Percentiles rank a stretch among this genome's conserved stretches.
Conservation (phyloP, 495 filamentous ascomycete species). For the Physcia stellaris region DNA sequence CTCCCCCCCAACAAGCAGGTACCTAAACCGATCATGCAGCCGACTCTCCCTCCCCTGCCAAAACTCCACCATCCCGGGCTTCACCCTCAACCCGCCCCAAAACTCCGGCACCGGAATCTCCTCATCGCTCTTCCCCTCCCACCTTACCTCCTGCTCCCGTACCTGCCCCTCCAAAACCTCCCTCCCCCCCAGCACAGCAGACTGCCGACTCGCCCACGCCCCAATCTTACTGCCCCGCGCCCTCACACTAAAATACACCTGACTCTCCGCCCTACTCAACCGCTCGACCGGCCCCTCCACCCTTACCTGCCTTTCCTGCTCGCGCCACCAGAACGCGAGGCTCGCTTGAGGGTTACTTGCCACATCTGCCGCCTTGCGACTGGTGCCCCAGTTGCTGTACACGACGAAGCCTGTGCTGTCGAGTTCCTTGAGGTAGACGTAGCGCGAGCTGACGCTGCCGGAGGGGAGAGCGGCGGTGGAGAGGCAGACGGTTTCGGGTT, state of each 20-base stretch:
- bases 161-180: slow-evolving; percentile 24
- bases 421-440: slow-evolving; percentile 76
- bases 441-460: slow-evolving; percentile 68
- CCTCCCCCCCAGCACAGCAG: slow-evolving; percentile 52
- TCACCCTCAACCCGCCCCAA: slow-evolving; percentile 80
- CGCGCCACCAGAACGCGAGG: slow-evolving; percentile 69
- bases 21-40: slow-evolving; percentile 86
- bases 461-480: slow-evolving; percentile 75
- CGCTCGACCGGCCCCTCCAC: slow-evolving; percentile 46
- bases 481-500: slow-evolving; percentile 58
- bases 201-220: slow-evolving; percentile 83
- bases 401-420: slow-evolving; percentile 72
- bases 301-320: slow-evolving; percentile 62
- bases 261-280: slow-evolving; percentile 70
- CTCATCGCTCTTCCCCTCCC: slow-evolving; percentile 58
- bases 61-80: slow-evolving; percentile 54
- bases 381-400: slow-evolving; percentile 83
- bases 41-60: slow-evolving; percentile 86
- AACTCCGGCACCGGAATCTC: slow-evolving; percentile 79
- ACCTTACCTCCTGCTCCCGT: slow-evolving; percentile 45
- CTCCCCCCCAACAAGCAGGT: slow-evolving; percentile 49
- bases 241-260: slow-evolving; percentile 67
- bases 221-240: slow-evolving; percentile 71
- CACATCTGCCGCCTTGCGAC: slow-evolving; percentile 47
- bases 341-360: slow-evolving; percentile 50